Base-by-base conservation (phyloP, 768 basidiomycete genomes). In the Rhodotorula diobovata region DNA sequence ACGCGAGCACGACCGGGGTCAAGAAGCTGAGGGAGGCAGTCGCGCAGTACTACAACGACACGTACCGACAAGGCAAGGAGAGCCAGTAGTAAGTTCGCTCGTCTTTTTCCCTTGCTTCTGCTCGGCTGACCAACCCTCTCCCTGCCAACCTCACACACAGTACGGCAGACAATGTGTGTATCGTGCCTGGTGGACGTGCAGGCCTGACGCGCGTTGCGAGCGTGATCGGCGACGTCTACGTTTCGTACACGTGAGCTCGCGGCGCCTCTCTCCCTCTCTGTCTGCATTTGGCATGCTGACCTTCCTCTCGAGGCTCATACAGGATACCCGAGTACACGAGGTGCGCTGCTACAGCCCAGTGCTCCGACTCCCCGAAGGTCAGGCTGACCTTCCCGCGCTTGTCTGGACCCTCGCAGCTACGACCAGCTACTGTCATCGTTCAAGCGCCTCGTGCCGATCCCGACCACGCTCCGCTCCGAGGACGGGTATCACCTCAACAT, bases 1-100 rank as follows among this genome's bases (percentile, higher is more conserved):
- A 96, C 77, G 93, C 91, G 6, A 93, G 94, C 0, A 95, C 94
- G 11, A 90, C 91, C 1, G 93, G 93, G 45, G 88, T 95, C 45
- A 93, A 89, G 83, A 87, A 64, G 23, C 86, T 97, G 32, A 86
- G 94, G 39, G 88, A 92, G 79, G 91, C 93, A 4, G 93, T 97
- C 41, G 94, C 94, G 20, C 82, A 89, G 71, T 80, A 93, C 61
- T 97, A 97, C 83, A 97, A 97, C 79, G 82, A 85, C 61, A 90
- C 89, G 4, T 95, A 95, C 79, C 86, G 94, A 45, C 81, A 89
- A 75, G 90, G 86, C 58, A 94, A 90, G 81, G 69, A 80, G 15
- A 91, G 89, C 74, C 85, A 94, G 75, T 97, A 96, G 69, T 71
- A 20, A 32, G 69, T 66, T 43, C 28, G n/a, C n/a, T n/a, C n/a